These are phyloP conservation scores for Apostasia shenzhenica DNA, from an alignment of 106 monocot genomes.

Conservation along the genomic window DNA sequence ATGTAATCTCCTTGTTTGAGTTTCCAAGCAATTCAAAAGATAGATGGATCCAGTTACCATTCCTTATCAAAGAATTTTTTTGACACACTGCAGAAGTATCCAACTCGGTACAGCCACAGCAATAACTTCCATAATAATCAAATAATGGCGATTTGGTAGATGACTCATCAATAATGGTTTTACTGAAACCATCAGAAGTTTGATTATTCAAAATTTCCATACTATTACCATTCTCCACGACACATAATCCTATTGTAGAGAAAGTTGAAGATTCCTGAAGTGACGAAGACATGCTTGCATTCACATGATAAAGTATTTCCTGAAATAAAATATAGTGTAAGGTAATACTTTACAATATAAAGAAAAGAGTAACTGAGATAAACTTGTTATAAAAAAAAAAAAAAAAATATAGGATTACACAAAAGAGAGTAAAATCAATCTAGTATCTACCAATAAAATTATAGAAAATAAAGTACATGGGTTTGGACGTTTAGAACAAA, in stretches of 20 bases:
- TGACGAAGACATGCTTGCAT: slow-evolving; percentile 42
- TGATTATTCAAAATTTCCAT: slow-evolving; percentile 3
- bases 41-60: slow-evolving; percentile 51
- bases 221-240: slow-evolving; percentile 4
- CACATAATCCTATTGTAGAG: slow-evolving; percentile 49
- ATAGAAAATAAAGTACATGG: too few species aligned
- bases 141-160: background rate
- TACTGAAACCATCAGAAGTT: background rate
- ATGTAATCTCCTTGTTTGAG: slow-evolving; percentile 11
- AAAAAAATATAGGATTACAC: background rate
- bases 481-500: too few species aligned
- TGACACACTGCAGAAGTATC: slow-evolving; percentile 15
- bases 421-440: background rate
- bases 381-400: slow-evolving; percentile 2
- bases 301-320: slow-evolving; percentile 40
- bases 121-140: slow-evolving; percentile 9
- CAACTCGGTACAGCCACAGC: slow-evolving; percentile 34
- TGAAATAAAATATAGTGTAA: slow-evolving; percentile 8
- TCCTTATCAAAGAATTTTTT: slow-evolving; percentile 20
- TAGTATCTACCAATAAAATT: too few species aligned
- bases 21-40: slow-evolving; percentile 5
- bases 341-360: background rate
- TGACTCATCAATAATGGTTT: slow-evolving; percentile 10
- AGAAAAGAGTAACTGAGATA: background rate
- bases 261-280: slow-evolving; percentile 44